Base-by-base conservation (phyloP, 345 rosid genomes). In the Linum usitatissimum region DNA sequence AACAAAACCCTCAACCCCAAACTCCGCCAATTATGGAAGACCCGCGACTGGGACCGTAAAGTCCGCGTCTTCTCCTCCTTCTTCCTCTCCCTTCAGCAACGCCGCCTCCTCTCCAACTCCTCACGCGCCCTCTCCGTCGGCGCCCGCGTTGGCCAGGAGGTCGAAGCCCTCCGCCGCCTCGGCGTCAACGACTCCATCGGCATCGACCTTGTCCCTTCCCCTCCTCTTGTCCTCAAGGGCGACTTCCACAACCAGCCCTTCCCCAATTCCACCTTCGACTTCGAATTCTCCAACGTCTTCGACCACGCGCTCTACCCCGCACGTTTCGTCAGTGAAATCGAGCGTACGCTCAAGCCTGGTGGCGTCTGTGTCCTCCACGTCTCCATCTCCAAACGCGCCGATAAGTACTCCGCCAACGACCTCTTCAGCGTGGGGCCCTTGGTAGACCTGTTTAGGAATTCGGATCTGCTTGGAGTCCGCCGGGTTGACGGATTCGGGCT, bases 11-110 rank as follows among this genome's bases (percentile, higher is more conserved):
- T 77, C 12, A 77, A 77, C 68, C 81, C 81, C 0, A 77, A 68
- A 30, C 81, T 77, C 69, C 73, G 76, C 0, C 34, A 66, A 23
- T 49, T 74, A 13, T 77, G 78, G 78, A 74, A 65, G 21, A 77
- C 81, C 5, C 76, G 81, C 54, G 81, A 77, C 54, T 77, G 78
- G 78, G 72, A 77, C 56, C 81, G 78, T 39, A 77, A 77, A 59
- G 76, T 77, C 18, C 53, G 18, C 0, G 76, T 71, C 54, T 77
- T 77, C 53, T 31, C 81, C 28, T 14, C 23, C 0, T 74, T 77
- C 63, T 77, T 77, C 51, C 31, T 30, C 1, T 57, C 73, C 15
- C 60, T 77, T 9, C 68, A 74, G 59, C 71, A 30, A 39, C 36
- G 70, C 13, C 23, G 30, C 42, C 68, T 77, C 55, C 18, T 77